phyloP scores from a whole-genome alignment of 208 protist genomes.

The Porcisia hertigi region DNA sequence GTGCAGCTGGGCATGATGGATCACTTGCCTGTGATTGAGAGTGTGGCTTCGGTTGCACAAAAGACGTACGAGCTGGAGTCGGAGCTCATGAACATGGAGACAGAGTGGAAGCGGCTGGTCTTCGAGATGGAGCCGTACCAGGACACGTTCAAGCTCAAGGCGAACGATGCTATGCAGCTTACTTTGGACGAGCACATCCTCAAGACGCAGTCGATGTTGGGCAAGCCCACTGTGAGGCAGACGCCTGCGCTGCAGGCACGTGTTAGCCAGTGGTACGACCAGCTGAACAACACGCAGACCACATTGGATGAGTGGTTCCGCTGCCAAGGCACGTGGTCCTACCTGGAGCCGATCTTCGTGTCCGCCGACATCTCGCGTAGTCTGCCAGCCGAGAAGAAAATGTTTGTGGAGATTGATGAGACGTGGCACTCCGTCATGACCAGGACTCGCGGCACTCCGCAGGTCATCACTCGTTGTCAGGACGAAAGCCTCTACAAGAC shows the following conservation, averaged over 20 bases:
- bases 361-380: slow-evolving; percentile 96
- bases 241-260: slow-evolving; percentile 88
- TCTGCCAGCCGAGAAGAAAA: slow-evolving; percentile 94
- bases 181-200: slow-evolving; percentile 96
- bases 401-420: slow-evolving; percentile 93
- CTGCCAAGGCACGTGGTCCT: slow-evolving; percentile 96
- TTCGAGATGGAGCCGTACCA: slow-evolving; percentile 94
- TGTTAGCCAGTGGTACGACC: slow-evolving; percentile 91
- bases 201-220: slow-evolving; percentile 95
- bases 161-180: slow-evolving; percentile 92
- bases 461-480: slow-evolving; percentile 88
- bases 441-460: slow-evolving; percentile 75
- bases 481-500: slow-evolving; percentile 92
- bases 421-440: slow-evolving; percentile 95
- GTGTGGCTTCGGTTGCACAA: slow-evolving; percentile 82
- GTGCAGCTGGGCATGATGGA: slow-evolving; percentile 88
- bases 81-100: slow-evolving; percentile 92
- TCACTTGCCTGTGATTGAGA: slow-evolving; percentile 82
- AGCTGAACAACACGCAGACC: slow-evolving; percentile 92
- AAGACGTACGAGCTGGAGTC: slow-evolving; percentile 93
- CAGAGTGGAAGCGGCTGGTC: slow-evolving; percentile 93
- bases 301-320: slow-evolving; percentile 97
- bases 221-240: slow-evolving; percentile 92
- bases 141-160: slow-evolving; percentile 93
- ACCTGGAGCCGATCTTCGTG: slow-evolving; percentile 97